Evolutionary conservation across 345 rosid species (phyloP).

Genomic region (Eucalyptus guilfoylei): DNA sequence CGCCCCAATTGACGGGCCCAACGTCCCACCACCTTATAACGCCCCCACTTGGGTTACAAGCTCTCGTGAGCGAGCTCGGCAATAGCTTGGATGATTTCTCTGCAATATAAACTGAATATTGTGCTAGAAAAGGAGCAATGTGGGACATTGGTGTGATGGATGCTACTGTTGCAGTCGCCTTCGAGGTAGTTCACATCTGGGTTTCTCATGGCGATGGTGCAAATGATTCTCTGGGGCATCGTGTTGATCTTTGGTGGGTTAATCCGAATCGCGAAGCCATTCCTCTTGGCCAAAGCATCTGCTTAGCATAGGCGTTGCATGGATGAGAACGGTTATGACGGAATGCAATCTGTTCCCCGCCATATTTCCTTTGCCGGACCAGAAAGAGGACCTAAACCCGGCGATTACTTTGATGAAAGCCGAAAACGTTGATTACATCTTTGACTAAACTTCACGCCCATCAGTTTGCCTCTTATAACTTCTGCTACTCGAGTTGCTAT

Average conservation of each 20-base stretch:
- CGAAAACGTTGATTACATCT: not conserved
- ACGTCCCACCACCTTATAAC: not conserved
- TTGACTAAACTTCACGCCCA: not conserved
- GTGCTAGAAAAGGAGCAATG: not conserved
- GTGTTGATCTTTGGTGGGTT: not conserved
- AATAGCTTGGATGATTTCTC: rapidly evolving
- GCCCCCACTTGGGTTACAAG: constrained; percentile 16
- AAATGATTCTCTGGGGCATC: not conserved
- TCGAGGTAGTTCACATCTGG: not conserved
- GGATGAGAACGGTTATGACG: not conserved
- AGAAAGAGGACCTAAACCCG: not conserved
- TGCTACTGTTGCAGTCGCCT: not conserved
- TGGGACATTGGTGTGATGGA: not conserved
- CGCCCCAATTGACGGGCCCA: not conserved
- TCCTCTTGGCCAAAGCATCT: not conserved
- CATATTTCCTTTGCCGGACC: not conserved
- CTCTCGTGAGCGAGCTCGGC: constrained; percentile 4
- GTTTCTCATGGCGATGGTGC: not conserved
- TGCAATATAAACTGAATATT: not conserved
- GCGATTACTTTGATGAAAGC: not conserved
- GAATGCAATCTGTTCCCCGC: not conserved
- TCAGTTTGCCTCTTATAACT: not conserved
- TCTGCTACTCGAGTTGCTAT: not conserved
- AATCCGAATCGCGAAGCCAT: not conserved
- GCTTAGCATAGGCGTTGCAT: not conserved